A percentile compares a stretch with the other conserved stretches of the same genome.
phyloP scores from a whole-genome alignment of 169 alveolate species.

The Plasmodium gonderi region DNA sequence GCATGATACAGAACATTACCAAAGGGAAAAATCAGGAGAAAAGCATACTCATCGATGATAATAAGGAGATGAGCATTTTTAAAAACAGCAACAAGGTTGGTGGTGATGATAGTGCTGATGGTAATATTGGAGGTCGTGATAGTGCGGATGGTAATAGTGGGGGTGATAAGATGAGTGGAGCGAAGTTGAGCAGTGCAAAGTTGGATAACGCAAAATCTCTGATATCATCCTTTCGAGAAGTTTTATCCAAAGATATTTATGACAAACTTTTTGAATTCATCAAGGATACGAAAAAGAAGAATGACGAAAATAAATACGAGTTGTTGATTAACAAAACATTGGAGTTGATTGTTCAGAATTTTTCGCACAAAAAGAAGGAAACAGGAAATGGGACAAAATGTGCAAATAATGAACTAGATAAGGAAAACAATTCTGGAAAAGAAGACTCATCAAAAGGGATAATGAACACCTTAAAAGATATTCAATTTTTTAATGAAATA shows the following conservation, averaged over 20 bases:
- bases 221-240: conserved; percentile 35
- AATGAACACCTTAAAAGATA: neutral
- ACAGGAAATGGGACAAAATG: neutral
- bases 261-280: conserved; percentile 31
- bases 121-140: neutral
- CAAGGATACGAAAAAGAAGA: conserved; percentile 41
- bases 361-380: conserved; percentile 2
- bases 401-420: neutral
- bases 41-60: conserved; percentile 18
- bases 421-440: neutral
- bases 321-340: conserved; percentile 4
- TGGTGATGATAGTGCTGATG: neutral
- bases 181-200: neutral
- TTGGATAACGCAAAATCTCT: conserved; percentile 45
- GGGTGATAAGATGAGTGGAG: neutral
- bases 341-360: conserved; percentile 42
- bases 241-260: conserved; percentile 32
- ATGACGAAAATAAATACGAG: conserved; percentile 43
- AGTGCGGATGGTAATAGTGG: neutral
- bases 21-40: conserved; percentile 62
- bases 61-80: neutral
- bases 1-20: conserved; percentile 75
- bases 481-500: conserved; percentile 28
- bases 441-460: neutral
- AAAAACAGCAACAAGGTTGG: neutral